Percentiles rank a stretch among this genome's conserved stretches.
Evolutionary conservation across 495 filamentous ascomycete genomes (phyloP).

Genomic region (Neurospora terricola): DNA sequence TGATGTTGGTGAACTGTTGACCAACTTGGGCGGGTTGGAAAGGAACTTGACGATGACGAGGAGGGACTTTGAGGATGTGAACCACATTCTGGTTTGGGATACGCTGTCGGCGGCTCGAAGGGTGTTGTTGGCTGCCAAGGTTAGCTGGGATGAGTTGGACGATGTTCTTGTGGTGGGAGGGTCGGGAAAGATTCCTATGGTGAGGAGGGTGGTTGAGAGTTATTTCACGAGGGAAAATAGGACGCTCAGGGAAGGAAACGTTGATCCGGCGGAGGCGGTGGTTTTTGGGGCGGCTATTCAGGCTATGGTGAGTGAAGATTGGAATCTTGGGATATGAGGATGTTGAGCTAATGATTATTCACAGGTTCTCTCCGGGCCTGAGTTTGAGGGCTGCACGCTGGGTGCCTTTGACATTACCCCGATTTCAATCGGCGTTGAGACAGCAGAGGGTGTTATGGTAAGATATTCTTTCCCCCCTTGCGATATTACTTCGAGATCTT

Average conservation of each 20-base stretch:
- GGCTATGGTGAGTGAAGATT: slow-evolving; percentile 48
- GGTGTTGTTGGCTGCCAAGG: slow-evolving; percentile 74
- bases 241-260: slow-evolving; percentile 36
- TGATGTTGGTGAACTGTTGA: slow-evolving; percentile 89
- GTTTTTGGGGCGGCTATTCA: slow-evolving; percentile 90
- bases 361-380: slow-evolving; percentile 59
- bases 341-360: neutral
- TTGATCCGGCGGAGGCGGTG: slow-evolving; percentile 94
- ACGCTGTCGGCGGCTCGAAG: slow-evolving; percentile 92
- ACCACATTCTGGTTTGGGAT: slow-evolving; percentile 89
- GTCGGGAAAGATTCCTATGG: slow-evolving; percentile 89
- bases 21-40: slow-evolving; percentile 56
- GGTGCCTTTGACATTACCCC: slow-evolving; percentile 94
- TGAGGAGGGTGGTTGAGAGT: slow-evolving; percentile 79
- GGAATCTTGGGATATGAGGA: neutral
- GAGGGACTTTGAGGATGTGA: slow-evolving; percentile 94
- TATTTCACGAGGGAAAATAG: slow-evolving; percentile 91
- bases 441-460: slow-evolving; percentile 80
- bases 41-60: slow-evolving; percentile 93
- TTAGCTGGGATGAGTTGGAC: slow-evolving; percentile 58
- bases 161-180: slow-evolving; percentile 85
- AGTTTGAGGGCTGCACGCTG: slow-evolving; percentile 46
- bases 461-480: neutral
- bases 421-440: slow-evolving; percentile 91
- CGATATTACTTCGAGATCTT: neutral